Conservation (phyloP, 1,284 basidiomycete species). For the Ustilago esculenta region DNA sequence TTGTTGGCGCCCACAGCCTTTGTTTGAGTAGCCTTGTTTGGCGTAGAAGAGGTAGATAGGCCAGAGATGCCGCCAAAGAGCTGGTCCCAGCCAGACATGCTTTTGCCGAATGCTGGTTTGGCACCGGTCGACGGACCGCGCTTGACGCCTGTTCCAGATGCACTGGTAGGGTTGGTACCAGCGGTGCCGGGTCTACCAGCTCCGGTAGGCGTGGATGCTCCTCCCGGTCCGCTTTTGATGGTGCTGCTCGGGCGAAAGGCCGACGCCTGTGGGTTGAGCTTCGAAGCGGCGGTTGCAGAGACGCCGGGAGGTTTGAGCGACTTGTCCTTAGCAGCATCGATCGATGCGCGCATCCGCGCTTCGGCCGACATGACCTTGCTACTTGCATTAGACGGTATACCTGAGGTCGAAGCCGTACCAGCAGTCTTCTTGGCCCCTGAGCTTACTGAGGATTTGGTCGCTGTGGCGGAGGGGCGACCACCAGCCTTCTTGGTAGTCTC, state of each 20-base stretch:
- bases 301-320: slow-evolving; percentile 13
- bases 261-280: slow-evolving; percentile 36
- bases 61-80: slow-evolving; percentile 41
- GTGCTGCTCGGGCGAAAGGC: slow-evolving; percentile 29
- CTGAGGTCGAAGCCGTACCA: not conserved
- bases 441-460: slow-evolving; percentile 2
- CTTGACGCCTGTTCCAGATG: slow-evolving; percentile 4
- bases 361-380: slow-evolving; percentile 31
- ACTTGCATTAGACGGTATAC: not conserved
- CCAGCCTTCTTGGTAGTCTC: slow-evolving; percentile 5
- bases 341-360: slow-evolving; percentile 40
- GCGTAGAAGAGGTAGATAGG: slow-evolving; percentile 7
- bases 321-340: slow-evolving; percentile 40
- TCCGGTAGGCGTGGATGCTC: slow-evolving; percentile 16
- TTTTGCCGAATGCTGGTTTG: slow-evolving; percentile 44
- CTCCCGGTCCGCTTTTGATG: slow-evolving; percentile 4
- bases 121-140: slow-evolving; percentile 7
- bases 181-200: slow-evolving; percentile 5
- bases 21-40: slow-evolving; percentile 8
- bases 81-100: slow-evolving; percentile 46
- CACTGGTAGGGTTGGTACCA: not conserved
- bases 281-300: slow-evolving; percentile 1
- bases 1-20: slow-evolving; percentile 7
- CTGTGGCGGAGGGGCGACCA: not conserved
- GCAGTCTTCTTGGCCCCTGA: slow-evolving; percentile 10